Conservation (phyloP, 495 filamentous ascomycete genomes). For the Penicillium fimorum region DNA sequence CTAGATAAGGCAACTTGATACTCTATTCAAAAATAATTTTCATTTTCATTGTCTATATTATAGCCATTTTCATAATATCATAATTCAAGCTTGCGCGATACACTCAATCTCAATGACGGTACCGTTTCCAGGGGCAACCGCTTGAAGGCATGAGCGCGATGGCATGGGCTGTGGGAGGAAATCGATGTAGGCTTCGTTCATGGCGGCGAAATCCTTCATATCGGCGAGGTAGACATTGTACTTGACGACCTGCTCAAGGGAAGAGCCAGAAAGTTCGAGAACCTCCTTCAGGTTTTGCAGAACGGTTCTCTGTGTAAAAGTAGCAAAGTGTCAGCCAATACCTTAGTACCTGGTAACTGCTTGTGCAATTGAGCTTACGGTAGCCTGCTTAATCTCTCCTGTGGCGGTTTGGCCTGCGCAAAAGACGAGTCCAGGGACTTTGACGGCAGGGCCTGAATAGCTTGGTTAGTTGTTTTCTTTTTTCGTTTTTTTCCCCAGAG, state of each 20-base stretch:
- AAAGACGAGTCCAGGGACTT: constrained; percentile 42
- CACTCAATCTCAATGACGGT: constrained; percentile 42
- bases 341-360: background rate
- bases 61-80: constrained; percentile 3
- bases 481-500: background rate
- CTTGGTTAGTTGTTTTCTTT: background rate
- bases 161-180: constrained; percentile 42
- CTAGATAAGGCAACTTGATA: background rate
- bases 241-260: constrained; percentile 63
- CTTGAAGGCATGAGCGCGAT: constrained; percentile 38
- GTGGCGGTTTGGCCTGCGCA: constrained; percentile 43
- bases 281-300: constrained; percentile 63
- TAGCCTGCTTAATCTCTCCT: constrained; percentile 42
- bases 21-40: background rate
- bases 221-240: constrained; percentile 66
- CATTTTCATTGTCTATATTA: constrained; percentile 5
- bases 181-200: constrained; percentile 57
- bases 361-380: constrained; percentile 24
- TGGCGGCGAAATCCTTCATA: constrained; percentile 66
- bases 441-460: constrained; percentile 32
- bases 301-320: constrained; percentile 18
- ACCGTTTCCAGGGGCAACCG: constrained; percentile 36
- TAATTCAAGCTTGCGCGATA: constrained; percentile 33
- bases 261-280: constrained; percentile 60
- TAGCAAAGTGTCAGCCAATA: background rate